Conservation (phyloP, 176 grass and related monocot species). For the Paspalum notatum region DNA sequence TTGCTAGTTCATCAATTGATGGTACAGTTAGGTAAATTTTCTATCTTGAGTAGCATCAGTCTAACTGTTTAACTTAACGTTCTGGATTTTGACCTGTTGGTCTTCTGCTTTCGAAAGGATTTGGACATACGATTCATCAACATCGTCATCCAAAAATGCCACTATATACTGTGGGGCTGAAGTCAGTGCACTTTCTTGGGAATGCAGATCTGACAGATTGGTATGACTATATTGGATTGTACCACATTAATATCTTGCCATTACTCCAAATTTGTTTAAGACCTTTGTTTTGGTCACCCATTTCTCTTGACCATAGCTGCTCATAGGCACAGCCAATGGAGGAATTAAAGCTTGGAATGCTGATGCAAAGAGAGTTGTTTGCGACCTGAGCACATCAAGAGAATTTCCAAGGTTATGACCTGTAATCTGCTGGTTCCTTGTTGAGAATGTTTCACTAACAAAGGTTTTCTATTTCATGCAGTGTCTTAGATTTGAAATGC, state of each 20-base stretch:
- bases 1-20: conserved; percentile 94
- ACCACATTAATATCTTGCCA: conserved; percentile 23
- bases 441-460: conserved; percentile 32
- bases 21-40: conserved; percentile 91
- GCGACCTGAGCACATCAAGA: conserved; percentile 83
- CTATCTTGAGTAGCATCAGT: conserved; percentile 32
- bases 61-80: conserved; percentile 29
- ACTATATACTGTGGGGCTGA: conserved; percentile 97
- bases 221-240: conserved; percentile 48
- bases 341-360: conserved; percentile 99
- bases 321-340: conserved; percentile 98
- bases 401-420: conserved; percentile 84
- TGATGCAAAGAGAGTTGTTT: conserved; percentile 97
- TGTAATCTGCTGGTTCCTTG: conserved; percentile 2
- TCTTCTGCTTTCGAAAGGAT: conserved; percentile 61
- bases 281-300: conserved; percentile 54
- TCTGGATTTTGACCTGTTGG: conserved; percentile 35
- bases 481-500: conserved; percentile 94
- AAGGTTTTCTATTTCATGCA: conserved; percentile 55
- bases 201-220: conserved; percentile 98
- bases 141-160: conserved; percentile 94
- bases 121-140: conserved; percentile 93
- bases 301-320: conserved; percentile 91
- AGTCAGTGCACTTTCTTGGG: conserved; percentile 95
- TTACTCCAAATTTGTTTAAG: conserved; percentile 38